phyloP scores from a whole-genome alignment of 2,329 filamentous ascomycete species.

The Calonectria naviculata region DNA sequence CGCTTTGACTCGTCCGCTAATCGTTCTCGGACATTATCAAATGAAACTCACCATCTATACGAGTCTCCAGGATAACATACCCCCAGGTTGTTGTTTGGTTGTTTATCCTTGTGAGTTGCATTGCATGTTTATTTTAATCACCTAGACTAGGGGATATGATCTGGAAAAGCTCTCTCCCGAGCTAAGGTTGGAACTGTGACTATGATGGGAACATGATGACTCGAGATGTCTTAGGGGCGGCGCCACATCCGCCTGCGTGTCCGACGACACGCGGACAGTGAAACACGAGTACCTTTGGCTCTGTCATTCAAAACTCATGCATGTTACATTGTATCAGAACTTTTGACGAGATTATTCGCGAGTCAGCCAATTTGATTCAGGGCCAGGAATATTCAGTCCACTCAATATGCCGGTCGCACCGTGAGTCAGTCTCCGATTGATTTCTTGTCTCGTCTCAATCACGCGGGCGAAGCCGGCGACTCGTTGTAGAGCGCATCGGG shows the following conservation, averaged over 20 bases:
- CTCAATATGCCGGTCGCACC: neutral
- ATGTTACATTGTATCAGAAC: conserved; percentile 35
- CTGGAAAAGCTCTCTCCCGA: neutral
- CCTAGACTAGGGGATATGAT: neutral
- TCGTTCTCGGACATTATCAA: neutral
- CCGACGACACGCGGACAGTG: conserved; percentile 37
- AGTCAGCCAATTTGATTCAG: conserved; percentile 29
- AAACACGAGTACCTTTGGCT: conserved; percentile 27
- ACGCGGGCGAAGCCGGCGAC: neutral
- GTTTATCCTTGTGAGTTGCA: neutral
- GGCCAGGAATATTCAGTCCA: neutral
- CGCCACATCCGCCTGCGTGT: conserved; percentile 36
- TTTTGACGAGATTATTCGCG: conserved; percentile 32
- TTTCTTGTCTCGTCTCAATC: neutral
- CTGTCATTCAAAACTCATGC: conserved; percentile 8
- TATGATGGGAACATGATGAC: conserved; percentile 27
- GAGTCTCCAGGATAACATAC: neutral
- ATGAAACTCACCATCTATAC: neutral
- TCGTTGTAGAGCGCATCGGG: neutral
- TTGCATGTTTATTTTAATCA: neutral
- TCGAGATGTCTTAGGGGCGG: conserved; percentile 33
- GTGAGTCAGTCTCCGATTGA: conserved; percentile 1
- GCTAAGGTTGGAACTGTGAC: conserved; percentile 15
- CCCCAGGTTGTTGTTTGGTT: neutral
- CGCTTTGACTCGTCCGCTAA: neutral